Evolutionary conservation across 108 stramenopile genomes (phyloP).

Genomic region (Nannochloropsis oceanica): DNA sequence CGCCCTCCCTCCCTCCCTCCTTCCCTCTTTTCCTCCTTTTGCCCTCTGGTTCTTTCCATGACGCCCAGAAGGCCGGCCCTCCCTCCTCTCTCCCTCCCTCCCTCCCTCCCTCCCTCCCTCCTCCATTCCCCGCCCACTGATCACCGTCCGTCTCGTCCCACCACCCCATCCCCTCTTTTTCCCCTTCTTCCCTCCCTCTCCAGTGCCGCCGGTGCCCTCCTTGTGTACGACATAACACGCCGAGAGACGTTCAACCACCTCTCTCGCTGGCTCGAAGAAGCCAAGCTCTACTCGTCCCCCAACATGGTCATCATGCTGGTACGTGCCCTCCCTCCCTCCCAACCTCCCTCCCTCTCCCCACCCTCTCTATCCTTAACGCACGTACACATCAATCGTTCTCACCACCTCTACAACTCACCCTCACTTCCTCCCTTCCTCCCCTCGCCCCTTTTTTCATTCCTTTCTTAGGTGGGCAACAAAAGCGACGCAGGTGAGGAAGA

Average conservation of each 20-base stretch:
- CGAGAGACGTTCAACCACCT: conserved; percentile 97
- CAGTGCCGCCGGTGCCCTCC: conserved; percentile 81
- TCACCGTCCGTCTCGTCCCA: no score
- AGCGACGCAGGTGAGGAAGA: conserved; percentile 53
- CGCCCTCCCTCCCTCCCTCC: background rate
- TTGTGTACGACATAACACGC: conserved; percentile 98
- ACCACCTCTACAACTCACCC: background rate
- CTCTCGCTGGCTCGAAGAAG: conserved; percentile 94
- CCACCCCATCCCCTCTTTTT: background rate
- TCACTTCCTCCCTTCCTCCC: background rate
- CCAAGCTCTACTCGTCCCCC: conserved; percentile 80
- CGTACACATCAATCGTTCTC: background rate
- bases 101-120: background rate
- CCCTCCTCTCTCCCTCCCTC: background rate
- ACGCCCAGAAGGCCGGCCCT: no score
- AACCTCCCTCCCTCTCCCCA: background rate
- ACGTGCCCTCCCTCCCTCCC: background rate
- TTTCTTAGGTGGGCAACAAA: conserved; percentile 64
- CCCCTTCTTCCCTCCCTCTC: background rate
- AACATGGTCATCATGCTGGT: conserved; percentile 97
- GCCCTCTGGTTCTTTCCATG: background rate
- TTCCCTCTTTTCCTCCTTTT: background rate
- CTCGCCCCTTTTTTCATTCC: background rate
- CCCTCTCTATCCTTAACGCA: background rate
- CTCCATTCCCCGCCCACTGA: background rate